These are phyloP conservation scores for Gyromitra esculenta DNA, from an alignment of 2,329 filamentous ascomycete species.

Conservation along the genomic window DNA sequence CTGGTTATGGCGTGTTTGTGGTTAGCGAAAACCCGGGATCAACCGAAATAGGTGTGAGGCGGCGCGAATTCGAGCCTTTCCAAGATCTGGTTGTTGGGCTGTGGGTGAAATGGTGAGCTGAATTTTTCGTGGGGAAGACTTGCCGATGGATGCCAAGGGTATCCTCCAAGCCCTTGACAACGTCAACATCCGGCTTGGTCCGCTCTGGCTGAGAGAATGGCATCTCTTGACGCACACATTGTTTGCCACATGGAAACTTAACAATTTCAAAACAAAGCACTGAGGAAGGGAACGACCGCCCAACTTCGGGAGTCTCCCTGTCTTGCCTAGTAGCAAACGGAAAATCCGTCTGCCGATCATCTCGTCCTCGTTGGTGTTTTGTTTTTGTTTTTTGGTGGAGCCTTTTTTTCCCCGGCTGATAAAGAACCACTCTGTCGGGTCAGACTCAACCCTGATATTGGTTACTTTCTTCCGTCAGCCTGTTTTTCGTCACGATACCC, in stretches of 20 bases:
- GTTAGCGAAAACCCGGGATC: slow-evolving; percentile 20
- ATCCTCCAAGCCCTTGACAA: not conserved
- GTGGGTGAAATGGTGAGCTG: slow-evolving; percentile 8
- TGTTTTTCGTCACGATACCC: slow-evolving; percentile 31
- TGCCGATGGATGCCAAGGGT: slow-evolving; percentile 26
- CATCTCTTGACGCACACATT: not conserved
- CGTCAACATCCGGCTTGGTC: slow-evolving; percentile 17
- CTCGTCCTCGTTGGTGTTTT: not conserved
- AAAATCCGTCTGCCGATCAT: slow-evolving; percentile 21
- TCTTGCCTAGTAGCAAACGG: not conserved
- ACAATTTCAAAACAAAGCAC: not conserved
- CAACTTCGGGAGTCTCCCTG: not conserved
- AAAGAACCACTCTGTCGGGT: slow-evolving; percentile 39
- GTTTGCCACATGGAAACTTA: not conserved
- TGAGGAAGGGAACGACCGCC: not conserved
- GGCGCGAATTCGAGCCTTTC: slow-evolving; percentile 16
- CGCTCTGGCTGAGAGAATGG: slow-evolving; percentile 11
- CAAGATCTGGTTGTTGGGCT: slow-evolving; percentile 24
- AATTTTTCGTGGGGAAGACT: slow-evolving; percentile 15
- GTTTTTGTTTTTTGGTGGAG: slow-evolving; percentile 11
- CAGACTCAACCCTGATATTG: slow-evolving; percentile 38
- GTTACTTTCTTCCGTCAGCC: slow-evolving; percentile 21
- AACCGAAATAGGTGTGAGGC: slow-evolving; percentile 6
- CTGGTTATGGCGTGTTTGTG: not conserved
- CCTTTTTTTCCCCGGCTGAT: slow-evolving; percentile 17